Base-by-base conservation (phyloP, 2,329 filamentous ascomycete genomes). In the Polychaeton citri region DNA sequence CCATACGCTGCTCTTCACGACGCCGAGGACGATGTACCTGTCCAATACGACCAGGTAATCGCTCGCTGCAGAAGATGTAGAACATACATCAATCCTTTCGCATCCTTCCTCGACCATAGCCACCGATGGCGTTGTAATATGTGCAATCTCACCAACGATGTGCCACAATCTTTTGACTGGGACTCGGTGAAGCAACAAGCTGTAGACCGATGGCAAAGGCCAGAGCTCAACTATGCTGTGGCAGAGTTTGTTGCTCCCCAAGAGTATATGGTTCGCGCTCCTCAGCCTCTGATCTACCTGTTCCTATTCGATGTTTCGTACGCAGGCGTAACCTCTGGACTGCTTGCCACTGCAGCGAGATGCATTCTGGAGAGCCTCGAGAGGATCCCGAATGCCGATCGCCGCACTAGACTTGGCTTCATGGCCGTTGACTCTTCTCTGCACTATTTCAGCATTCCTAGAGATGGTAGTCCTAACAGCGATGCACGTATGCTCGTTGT, bases 111-210 rank as follows among this genome's bases (percentile, higher is more conserved):
- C 42, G 90, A 98, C 52, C 85, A 96, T 55, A 90, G 90, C 32
- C 90, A 98, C 63, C 76, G 90, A 55, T 98, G 90, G 90, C 80
- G 88, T 54, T 98, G 90, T 67, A 98, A 98, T 64, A 95, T 98
- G 87, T 98, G 90, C 62, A 96, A 94, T 61, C 69, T 98, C 45
- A 95, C 87, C 49, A 98, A 98, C 58, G 90, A 98, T 51, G 88
- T 96, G 26, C 90, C 90, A n/a, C 90, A 98, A 62, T 87, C 87
- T 24, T 98, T 98, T 48, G 90, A 98, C 58, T 98, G 90, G 90
- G 90, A 98, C 61, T 79, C 85, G 21, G 80, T 84, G 31, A 71
- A 86, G 37, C 88, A 96, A 61, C 87, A 93, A 66, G 81, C 77
- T 35, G 79, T 92, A 34, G 88, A 98, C 58, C 71, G 90, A 54